Percentiles rank a stretch among this genome's conserved stretches.
These are phyloP conservation scores for Tolypocladium tropicale DNA, from an alignment of 2,329 filamentous ascomycete genomes.

Conservation along the genomic window DNA sequence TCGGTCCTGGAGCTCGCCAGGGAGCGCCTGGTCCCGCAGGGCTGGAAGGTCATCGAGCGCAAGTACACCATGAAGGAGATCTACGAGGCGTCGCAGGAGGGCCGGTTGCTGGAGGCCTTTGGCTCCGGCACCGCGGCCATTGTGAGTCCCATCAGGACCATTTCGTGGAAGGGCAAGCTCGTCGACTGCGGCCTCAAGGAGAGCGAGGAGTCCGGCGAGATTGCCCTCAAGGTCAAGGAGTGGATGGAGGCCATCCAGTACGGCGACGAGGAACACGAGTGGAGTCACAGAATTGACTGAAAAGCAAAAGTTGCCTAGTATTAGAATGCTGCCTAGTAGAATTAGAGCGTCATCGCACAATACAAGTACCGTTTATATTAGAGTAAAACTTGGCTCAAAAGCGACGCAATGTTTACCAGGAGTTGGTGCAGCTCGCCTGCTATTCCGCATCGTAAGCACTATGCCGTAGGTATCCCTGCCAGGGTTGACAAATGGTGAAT, in stretches of 20 bases:
- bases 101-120: conserved; percentile 84
- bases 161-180: conserved; percentile 75
- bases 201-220: conserved; percentile 75
- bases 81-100: conserved; percentile 70
- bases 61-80: conserved; percentile 89
- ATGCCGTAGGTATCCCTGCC: not conserved
- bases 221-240: conserved; percentile 79
- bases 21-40: conserved; percentile 72
- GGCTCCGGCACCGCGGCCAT: conserved; percentile 90
- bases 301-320: not conserved
- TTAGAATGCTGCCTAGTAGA: too few species aligned
- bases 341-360: not conserved
- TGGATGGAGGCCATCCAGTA: conserved; percentile 98
- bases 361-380: not conserved
- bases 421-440: not conserved
- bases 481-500: too few species aligned
- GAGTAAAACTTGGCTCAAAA: too few species aligned
- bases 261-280: conserved; percentile 82
- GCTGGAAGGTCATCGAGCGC: conserved; percentile 80
- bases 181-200: conserved; percentile 77
- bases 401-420: not conserved
- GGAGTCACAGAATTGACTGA: conserved; percentile 55
- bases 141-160: conserved; percentile 79
- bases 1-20: conserved; percentile 78
- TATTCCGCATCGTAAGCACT: not conserved